Evolutionary conservation across 2,329 filamentous ascomycete genomes (phyloP).

Genomic region (Leptodontidium sp.): DNA sequence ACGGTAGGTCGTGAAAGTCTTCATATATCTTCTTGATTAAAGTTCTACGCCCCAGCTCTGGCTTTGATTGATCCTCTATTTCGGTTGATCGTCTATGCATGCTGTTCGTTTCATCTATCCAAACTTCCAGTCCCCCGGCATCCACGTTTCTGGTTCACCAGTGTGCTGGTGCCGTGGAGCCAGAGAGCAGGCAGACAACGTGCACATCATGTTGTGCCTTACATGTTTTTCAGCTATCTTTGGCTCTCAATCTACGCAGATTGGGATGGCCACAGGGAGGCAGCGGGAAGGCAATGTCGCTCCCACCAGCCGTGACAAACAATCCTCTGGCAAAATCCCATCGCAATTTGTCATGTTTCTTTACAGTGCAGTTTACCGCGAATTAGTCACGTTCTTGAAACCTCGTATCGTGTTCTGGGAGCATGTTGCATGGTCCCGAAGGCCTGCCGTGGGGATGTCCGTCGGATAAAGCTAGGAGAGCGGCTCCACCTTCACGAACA

Average conservation of each 20-base stretch:
- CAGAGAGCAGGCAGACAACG: neutral
- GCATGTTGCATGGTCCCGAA: slow-evolving; percentile 13
- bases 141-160: slow-evolving; percentile 12
- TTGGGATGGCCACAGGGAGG: neutral
- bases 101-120: slow-evolving; percentile 16
- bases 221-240: slow-evolving; percentile 4
- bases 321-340: slow-evolving; percentile 3
- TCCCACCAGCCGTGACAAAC: neutral
- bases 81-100: slow-evolving; percentile 17
- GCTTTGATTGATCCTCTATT: slow-evolving; percentile 18
- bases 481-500: slow-evolving; percentile 6
- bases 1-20: slow-evolving; percentile 1
- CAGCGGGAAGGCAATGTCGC: slow-evolving; percentile 2
- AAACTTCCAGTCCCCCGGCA: slow-evolving; percentile 6
- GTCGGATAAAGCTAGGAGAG: slow-evolving; percentile 28
- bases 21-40: slow-evolving; percentile 21
- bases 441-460: slow-evolving; percentile 31
- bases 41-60: neutral
- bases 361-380: neutral
- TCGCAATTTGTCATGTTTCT: neutral
- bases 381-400: slow-evolving; percentile 7
- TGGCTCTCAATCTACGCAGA: neutral
- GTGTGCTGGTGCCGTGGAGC: neutral
- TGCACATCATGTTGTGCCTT: slow-evolving; percentile 15
- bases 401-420: slow-evolving; percentile 6